phyloP scores from a whole-genome alignment of 306 rosid species.

The Vigna hirtella region DNA sequence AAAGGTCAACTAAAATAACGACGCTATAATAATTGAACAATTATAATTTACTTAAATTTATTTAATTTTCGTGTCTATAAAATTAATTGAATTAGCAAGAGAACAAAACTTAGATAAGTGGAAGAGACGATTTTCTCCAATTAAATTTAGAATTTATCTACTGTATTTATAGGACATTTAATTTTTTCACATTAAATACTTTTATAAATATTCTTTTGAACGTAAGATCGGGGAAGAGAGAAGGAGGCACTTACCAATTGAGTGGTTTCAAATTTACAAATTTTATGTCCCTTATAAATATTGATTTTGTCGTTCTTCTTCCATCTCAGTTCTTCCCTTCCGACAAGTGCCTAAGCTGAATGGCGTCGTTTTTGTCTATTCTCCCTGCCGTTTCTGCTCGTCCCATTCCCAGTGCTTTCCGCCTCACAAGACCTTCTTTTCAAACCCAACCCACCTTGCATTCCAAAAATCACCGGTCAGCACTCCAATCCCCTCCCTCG shows the following conservation, averaged over 20 bases:
- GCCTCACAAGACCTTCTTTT: conserved; percentile 47
- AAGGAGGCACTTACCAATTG: not conserved
- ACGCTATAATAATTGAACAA: too few species aligned
- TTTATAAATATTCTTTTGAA: too few species aligned
- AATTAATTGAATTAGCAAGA: too few species aligned
- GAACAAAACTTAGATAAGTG: too few species aligned
- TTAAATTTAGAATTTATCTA: too few species aligned
- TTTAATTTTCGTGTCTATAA: too few species aligned
- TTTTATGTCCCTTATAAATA: too few species aligned
- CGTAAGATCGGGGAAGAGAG: not conserved
- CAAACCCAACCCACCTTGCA: conserved; percentile 53
- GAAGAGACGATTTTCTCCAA: too few species aligned
- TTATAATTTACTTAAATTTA: too few species aligned
- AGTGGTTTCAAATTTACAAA: conserved; percentile 29
- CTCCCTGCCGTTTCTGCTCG: conserved; percentile 56
- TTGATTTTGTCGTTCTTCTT: not conserved
- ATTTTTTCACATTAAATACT: too few species aligned
- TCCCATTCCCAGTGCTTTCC: conserved; percentile 43
- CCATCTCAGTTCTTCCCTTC: not conserved
- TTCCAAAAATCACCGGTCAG: conserved; percentile 57
- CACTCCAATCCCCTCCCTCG: conserved; percentile 24
- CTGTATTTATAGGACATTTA: too few species aligned
- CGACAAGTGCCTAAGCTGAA: conserved; percentile 12
- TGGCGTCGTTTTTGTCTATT: conserved; percentile 71
- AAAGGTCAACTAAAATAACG: too few species aligned